These are phyloP conservation scores for Dillenia turbinata DNA, from an alignment of 164 flowering plant genomes.

Conservation along the genomic window DNA sequence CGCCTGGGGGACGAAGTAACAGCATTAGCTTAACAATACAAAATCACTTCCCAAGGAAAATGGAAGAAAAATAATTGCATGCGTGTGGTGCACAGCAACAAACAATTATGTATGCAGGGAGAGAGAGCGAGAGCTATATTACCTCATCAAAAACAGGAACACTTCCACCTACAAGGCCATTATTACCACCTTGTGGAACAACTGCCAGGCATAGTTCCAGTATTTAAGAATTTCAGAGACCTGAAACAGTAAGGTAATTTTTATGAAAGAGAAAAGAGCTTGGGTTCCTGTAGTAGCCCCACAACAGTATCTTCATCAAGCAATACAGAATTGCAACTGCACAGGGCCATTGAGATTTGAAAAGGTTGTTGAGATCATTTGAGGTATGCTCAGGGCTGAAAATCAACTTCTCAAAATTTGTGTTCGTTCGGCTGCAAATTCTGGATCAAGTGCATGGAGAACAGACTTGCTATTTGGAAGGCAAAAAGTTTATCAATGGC, in stretches of 20 bases:
- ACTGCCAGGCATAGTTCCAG: constrained; percentile 80
- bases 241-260: constrained; percentile 31
- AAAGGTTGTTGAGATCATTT: too few species aligned
- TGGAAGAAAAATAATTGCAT: too few species aligned
- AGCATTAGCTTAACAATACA: constrained; percentile 20
- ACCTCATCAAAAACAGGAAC: constrained; percentile 99
- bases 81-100: neutral
- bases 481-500: too few species aligned
- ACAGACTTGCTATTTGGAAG: too few species aligned
- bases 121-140: neutral
- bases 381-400: too few species aligned
- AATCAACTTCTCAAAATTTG: too few species aligned
- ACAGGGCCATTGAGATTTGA: too few species aligned
- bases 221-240: constrained; percentile 76
- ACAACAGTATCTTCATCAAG: neutral
- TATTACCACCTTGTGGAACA: constrained; percentile 98
- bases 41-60: neutral
- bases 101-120: constrained; percentile 6
- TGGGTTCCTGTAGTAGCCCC: neutral
- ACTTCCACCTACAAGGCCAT: constrained; percentile 98
- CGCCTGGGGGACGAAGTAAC: constrained; percentile 19
- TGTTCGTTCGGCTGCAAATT: too few species aligned
- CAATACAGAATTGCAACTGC: too few species aligned
- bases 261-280: neutral
- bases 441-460: too few species aligned